Evolutionary conservation across 345 rosid genomes (phyloP).

Genomic region (Syzygium jambos): DNA sequence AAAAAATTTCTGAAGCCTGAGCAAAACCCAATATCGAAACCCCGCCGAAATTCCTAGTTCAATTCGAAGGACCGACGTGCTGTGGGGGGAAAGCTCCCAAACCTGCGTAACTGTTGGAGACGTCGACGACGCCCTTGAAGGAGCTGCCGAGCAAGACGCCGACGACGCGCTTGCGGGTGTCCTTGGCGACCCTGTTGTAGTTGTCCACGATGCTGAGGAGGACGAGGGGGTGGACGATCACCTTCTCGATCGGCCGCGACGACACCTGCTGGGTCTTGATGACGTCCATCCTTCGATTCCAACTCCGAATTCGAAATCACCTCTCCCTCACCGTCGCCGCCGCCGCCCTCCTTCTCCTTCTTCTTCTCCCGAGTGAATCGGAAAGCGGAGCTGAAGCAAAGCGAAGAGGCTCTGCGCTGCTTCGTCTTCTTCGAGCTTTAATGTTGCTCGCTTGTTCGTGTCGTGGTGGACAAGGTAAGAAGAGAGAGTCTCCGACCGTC

Average conservation of each 20-base stretch:
- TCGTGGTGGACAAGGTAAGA: neutral
- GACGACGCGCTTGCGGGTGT: conserved; percentile 84
- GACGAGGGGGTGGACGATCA: conserved; percentile 89
- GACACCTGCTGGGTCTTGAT: conserved; percentile 84
- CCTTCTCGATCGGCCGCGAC: conserved; percentile 82
- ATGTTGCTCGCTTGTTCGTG: neutral
- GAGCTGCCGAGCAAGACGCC: conserved; percentile 73
- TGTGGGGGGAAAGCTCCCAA: neutral
- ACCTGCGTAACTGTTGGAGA: conserved; percentile 95
- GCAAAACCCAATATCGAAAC: neutral
- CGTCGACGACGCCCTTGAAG: conserved; percentile 81
- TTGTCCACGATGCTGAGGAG: conserved; percentile 94
- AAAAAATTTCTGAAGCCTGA: neutral
- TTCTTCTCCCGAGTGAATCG: neutral
- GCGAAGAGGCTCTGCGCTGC: neutral
- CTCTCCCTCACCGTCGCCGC: neutral
- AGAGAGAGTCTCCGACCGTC: neutral
- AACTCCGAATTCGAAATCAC: neutral
- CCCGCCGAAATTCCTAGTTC: neutral
- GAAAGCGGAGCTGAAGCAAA: neutral
- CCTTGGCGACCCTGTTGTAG: conserved; percentile 89
- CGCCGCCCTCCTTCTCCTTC: neutral
- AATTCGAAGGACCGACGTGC: neutral
- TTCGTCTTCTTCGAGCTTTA: neutral
- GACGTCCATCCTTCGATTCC: conserved; percentile 51